These are phyloP conservation scores for Fraxinus floribunda DNA, from an alignment of 305 asterid species.

Conservation along the genomic window DNA sequence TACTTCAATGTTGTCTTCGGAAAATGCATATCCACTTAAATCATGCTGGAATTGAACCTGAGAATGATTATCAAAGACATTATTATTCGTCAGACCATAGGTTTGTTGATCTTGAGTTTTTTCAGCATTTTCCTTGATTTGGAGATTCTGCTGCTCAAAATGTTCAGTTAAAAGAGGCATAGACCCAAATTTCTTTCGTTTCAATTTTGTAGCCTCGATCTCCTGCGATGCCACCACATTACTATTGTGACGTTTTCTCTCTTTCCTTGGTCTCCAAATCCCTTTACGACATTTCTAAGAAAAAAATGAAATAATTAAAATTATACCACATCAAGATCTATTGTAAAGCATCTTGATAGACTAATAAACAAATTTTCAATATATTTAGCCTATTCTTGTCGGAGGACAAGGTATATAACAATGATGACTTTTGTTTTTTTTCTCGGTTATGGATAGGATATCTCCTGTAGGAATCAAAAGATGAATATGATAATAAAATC, in stretches of 20 bases:
- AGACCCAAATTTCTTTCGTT: conserved; percentile 21
- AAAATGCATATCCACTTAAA: neutral
- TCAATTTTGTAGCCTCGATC: conserved; percentile 4
- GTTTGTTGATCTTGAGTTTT: neutral
- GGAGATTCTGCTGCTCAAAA: neutral
- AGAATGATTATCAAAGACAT: neutral
- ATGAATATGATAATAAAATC: neutral
- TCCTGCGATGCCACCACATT: neutral
- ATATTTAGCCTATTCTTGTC: neutral
- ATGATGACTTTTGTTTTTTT: neutral
- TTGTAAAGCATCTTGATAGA: neutral
- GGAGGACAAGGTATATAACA: neutral
- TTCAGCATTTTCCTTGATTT: neutral
- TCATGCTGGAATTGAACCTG: neutral
- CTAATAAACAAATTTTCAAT: neutral
- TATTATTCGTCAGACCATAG: neutral
- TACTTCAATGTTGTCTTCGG: neutral
- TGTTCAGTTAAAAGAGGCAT: conserved; percentile 15
- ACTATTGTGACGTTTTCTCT: conserved; percentile 18
- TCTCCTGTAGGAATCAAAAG: neutral
- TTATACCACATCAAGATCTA: neutral
- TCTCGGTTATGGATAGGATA: neutral
- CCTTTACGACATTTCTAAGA: conserved; percentile 42
- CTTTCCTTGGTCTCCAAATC: conserved; percentile 26
- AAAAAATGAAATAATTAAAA: neutral